Base-by-base conservation (phyloP, 331 rosid genomes). In the Spiraea crenata region DNA sequence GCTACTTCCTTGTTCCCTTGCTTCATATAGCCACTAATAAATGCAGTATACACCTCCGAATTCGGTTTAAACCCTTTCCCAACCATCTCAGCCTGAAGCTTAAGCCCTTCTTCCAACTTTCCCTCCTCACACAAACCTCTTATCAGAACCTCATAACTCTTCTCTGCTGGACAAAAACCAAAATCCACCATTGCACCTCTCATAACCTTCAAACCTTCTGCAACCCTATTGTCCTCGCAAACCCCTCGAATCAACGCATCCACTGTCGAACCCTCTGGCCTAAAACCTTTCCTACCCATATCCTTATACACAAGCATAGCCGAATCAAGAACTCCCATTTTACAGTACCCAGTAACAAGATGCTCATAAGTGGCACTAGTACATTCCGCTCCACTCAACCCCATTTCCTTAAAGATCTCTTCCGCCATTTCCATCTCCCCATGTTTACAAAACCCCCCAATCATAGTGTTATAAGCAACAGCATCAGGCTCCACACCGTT, bases 71-170 rank as follows among this genome's bases (percentile, higher is more conserved):
- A 85, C 46, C 97, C 97, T 79, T 79, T 87, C 20, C 96, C 92
- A 31, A 87, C 86, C 99, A 91, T 93, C 84, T 93, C 86, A 1
- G 87, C 92, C 80, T 91, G 99, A 80, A 91, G 79, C 79, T 83
- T 86, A 72, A 89, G 46, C 0, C 89, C 96, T 66, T 82, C 91
- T 67, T 87, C 91, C 85, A 86, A 79, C 46, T 74, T 87, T 74
- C 84, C 90, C 73, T 87, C 82, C 44, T 41, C 59, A 60, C 96
- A 86, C 46, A 91, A 76, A 46, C 88, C 88, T 74, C 74, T 77
- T 61, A 93, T 78, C 83, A 93, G 50, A 69, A 82, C 56, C 76
- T 80, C 86, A 51, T 83, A 88, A 75, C 87, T 85, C 83, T 79
- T 82, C 73, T 69, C 81, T 46, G 74, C 78, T 3, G 87, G 87